phyloP scores from a whole-genome alignment of 495 filamentous ascomycete species.

The Trichoderma virens region DNA sequence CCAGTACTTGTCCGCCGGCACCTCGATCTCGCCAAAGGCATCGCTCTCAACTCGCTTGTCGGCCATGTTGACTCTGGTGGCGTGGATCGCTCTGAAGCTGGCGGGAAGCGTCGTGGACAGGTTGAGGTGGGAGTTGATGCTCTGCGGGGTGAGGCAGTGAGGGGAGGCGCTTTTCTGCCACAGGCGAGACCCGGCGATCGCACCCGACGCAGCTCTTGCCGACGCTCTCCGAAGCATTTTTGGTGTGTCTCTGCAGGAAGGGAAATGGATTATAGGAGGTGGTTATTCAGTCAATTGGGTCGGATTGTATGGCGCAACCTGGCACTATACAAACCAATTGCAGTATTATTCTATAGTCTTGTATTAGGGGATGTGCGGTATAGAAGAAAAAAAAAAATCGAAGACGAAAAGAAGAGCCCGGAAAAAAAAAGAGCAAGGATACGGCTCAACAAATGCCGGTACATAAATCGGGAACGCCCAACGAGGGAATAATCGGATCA shows the following conservation, averaged over 20 bases:
- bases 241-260: background rate
- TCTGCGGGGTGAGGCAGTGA: background rate
- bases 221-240: constrained; percentile 10
- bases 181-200: background rate
- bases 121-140: constrained; percentile 6
- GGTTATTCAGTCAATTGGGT: too few relatives aligned
- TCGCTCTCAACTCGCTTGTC: constrained; percentile 78
- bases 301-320: too few relatives aligned
- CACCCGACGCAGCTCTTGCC: constrained; percentile 9
- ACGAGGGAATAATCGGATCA: too few relatives aligned
- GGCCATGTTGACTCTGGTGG: constrained; percentile 40
- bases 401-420: too few relatives aligned
- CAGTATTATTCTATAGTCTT: too few relatives aligned
- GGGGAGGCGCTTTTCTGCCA: constrained; percentile 7
- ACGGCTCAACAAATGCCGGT: too few relatives aligned
- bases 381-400: too few relatives aligned
- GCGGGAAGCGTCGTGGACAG: constrained; percentile 12
- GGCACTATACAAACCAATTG: too few relatives aligned
- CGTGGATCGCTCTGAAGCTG: constrained; percentile 36
- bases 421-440: too few relatives aligned
- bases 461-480: too few relatives aligned
- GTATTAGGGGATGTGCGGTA: too few relatives aligned
- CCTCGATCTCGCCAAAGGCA: constrained; percentile 94
- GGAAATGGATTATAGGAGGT: too few relatives aligned
- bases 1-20: constrained; percentile 94